Conservation (phyloP, 1,284 basidiomycete species). For the Ceraceosorus bombacis region DNA sequence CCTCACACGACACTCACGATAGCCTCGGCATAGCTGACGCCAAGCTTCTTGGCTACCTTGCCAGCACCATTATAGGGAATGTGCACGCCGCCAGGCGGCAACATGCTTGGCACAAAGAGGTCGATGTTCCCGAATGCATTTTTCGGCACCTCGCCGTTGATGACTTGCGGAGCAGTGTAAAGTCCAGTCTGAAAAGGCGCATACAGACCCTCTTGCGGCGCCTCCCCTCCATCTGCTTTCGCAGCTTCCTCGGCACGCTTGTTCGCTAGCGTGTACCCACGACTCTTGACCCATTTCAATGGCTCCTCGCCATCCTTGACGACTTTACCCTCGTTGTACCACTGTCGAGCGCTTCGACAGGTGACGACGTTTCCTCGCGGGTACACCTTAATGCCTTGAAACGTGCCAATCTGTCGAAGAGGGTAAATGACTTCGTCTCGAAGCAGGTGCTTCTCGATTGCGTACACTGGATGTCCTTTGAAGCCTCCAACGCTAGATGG, state of each 20-base stretch:
- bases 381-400: slow-evolving; percentile 89
- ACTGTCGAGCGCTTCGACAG: slow-evolving; percentile 85
- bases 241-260: slow-evolving; percentile 75
- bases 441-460: slow-evolving; percentile 77
- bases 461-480: slow-evolving; percentile 92
- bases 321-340: slow-evolving; percentile 78
- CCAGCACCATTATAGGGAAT: slow-evolving; percentile 59
- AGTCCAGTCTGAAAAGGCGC: slow-evolving; percentile 75
- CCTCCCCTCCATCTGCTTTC: slow-evolving; percentile 48
- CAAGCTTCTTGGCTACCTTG: slow-evolving; percentile 79
- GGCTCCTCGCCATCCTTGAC: slow-evolving; percentile 71
- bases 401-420: slow-evolving; percentile 71
- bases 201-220: slow-evolving; percentile 65
- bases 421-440: slow-evolving; percentile 80
- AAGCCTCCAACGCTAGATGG: slow-evolving; percentile 82
- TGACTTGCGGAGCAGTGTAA: slow-evolving; percentile 68
- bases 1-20: slow-evolving; percentile 57
- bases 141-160: slow-evolving; percentile 83
- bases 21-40: slow-evolving; percentile 85
- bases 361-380: slow-evolving; percentile 71
- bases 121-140: slow-evolving; percentile 98
- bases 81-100: slow-evolving; percentile 77
- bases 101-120: slow-evolving; percentile 87
- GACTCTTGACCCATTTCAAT: slow-evolving; percentile 80
- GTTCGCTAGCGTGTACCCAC: slow-evolving; percentile 72